Percentiles rank a stretch among this genome's conserved stretches.
Conservation (phyloP, 768 basidiomycete genomes). For the Mycena rosella region DNA sequence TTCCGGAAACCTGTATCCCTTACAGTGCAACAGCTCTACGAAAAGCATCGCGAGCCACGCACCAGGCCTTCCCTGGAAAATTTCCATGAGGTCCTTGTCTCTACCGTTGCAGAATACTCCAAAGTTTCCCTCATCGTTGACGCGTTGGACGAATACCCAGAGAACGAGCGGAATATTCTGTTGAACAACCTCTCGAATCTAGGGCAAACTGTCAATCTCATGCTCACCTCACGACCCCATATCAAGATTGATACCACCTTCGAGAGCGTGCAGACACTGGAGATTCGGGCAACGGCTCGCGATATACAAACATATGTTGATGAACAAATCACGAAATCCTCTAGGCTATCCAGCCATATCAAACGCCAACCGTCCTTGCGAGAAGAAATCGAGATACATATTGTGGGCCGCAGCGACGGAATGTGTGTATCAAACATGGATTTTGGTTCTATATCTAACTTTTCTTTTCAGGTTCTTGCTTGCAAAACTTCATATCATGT, state of each 20-base stretch:
- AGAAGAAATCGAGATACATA: too few species aligned
- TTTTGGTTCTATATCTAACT: neutral
- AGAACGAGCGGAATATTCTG: too few species aligned
- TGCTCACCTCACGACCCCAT: too few species aligned
- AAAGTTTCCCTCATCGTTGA: constrained; percentile 5
- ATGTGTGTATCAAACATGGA: neutral
- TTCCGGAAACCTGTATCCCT: too few species aligned
- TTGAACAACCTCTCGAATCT: too few species aligned
- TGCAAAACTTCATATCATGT: constrained; percentile 13
- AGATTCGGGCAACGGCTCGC: too few species aligned
- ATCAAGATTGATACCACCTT: too few species aligned
- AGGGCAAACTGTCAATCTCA: too few species aligned
- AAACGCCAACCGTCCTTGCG: neutral
- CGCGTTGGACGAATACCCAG: constrained; percentile 22
- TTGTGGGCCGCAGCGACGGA: neutral
- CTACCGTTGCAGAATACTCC: neutral
- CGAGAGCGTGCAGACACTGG: too few species aligned
- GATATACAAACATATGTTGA: too few species aligned
- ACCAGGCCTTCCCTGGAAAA: constrained; percentile 7
- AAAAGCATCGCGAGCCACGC: too few species aligned
- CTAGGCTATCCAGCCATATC: neutral
- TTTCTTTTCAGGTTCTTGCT: constrained; percentile 9
- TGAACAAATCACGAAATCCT: constrained; percentile 8
- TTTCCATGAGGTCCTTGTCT: neutral
- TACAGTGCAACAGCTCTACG: too few species aligned